Conservation (phyloP, 202 grass and related monocot genomes). For the Hordeum pubiflorum region DNA sequence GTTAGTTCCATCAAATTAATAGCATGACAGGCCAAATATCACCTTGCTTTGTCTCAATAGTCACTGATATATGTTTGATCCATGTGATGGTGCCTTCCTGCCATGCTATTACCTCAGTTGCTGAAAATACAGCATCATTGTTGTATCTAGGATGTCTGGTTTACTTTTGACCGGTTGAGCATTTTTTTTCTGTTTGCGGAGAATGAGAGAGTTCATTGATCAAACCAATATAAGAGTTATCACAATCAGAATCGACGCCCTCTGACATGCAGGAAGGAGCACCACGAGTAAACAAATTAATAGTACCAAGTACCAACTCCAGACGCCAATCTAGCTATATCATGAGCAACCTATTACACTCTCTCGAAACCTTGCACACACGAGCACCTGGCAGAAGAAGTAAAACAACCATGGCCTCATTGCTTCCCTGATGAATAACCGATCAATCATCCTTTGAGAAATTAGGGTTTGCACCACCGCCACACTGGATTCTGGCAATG, state of each 20-base stretch:
- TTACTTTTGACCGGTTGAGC: conserved; percentile 8
- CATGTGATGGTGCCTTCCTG: conserved; percentile 8
- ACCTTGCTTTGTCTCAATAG: not conserved
- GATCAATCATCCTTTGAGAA: not conserved
- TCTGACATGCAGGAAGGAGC: not conserved
- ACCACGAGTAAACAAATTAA: not conserved
- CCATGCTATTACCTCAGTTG: not conserved
- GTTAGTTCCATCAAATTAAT: conserved; percentile 3
- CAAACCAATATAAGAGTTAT: not conserved
- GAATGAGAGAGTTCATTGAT: not conserved
- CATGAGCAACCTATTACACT: not conserved
- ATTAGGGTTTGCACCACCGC: not conserved
- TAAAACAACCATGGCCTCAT: not conserved
- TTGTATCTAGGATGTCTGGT: not conserved
- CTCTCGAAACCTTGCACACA: not conserved
- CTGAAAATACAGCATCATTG: not conserved
- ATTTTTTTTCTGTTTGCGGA: not conserved
- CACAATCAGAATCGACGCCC: not conserved
- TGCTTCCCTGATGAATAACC: not conserved
- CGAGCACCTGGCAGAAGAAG: not conserved
- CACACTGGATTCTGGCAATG: not conserved
- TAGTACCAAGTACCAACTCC: not conserved
- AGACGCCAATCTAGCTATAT: not conserved
- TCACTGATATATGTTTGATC: not conserved
- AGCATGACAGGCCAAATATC: not conserved